These are phyloP conservation scores for Castanea sativa DNA, from an alignment of 306 rosid species.

Conservation along the genomic window DNA sequence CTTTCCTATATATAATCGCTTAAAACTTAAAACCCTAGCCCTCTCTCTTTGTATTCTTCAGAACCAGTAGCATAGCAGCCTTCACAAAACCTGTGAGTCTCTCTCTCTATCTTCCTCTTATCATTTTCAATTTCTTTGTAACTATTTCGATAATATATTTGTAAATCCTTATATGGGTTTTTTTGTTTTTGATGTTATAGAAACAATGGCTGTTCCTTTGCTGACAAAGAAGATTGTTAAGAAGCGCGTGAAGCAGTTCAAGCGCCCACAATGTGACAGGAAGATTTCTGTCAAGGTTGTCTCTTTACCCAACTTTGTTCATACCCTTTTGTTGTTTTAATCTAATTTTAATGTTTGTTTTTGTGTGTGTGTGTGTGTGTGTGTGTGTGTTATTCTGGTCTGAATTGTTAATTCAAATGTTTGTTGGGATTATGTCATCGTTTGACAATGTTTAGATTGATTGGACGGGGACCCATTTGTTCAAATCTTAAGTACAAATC, in stretches of 20 bases:
- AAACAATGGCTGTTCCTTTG: constrained; percentile 59
- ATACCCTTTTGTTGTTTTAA: neutral
- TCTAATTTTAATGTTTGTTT: neutral
- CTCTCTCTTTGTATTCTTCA: too few species aligned
- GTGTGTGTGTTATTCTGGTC: neutral
- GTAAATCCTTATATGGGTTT: neutral
- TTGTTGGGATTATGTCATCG: neutral
- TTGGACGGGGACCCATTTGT: neutral
- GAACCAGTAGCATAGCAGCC: too few species aligned
- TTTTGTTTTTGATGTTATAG: constrained; percentile 9
- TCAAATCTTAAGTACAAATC: neutral
- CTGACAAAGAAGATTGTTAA: constrained; percentile 59
- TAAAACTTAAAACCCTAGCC: too few species aligned
- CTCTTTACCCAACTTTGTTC: neutral
- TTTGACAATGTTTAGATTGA: neutral
- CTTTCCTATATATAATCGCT: too few species aligned
- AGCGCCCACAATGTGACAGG: constrained; percentile 62
- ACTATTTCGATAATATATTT: neutral
- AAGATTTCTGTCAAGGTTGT: constrained; percentile 54
- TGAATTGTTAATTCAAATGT: neutral
- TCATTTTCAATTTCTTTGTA: neutral
- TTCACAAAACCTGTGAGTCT: too few species aligned
- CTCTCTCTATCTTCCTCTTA: neutral
- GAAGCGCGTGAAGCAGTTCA: constrained; percentile 64
- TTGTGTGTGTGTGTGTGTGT: too few species aligned